Evolutionary conservation across 257 asterid genomes (phyloP).

Genomic region (Forsythia suspensa): DNA sequence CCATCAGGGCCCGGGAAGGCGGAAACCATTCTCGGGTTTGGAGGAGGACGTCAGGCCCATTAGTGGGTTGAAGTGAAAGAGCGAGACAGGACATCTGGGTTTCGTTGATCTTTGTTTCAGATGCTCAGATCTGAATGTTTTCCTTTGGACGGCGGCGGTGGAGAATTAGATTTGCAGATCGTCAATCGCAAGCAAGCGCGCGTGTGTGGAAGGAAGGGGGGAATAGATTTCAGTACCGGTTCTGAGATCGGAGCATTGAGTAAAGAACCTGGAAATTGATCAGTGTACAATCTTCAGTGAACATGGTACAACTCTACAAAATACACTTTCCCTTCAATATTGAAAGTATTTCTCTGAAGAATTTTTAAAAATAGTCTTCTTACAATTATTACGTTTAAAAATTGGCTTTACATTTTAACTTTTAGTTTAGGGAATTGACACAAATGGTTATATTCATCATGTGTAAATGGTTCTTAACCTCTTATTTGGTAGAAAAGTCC

Average conservation of each 20-base stretch:
- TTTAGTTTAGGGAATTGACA: too few relatives aligned
- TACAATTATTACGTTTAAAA: too few relatives aligned
- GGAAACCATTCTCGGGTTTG: constrained; percentile 99
- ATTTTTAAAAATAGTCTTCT: too few relatives aligned
- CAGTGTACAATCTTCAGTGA: neutral
- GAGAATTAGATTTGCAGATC: neutral
- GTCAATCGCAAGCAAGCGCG: neutral
- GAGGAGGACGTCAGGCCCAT: constrained; percentile 83
- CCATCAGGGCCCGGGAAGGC: constrained; percentile 88
- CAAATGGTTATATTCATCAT: too few relatives aligned
- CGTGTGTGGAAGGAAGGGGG: neutral
- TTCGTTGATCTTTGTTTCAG: neutral
- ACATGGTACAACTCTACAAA: neutral
- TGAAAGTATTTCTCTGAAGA: too few relatives aligned
- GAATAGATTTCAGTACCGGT: neutral
- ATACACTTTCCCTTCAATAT: too few relatives aligned
- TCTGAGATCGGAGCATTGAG: neutral
- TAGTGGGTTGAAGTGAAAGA: constrained; percentile 85
- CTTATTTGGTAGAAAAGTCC: too few relatives aligned
- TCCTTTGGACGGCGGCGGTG: neutral
- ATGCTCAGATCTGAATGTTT: constrained; percentile 14
- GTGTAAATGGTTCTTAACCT: too few relatives aligned
- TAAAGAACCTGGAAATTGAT: neutral
- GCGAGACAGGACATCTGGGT: constrained; percentile 79
- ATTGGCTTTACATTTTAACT: too few relatives aligned